A percentile compares a stretch with the other conserved stretches of the same genome.
Conservation (phyloP, 2,329 filamentous ascomycete species). For the Trichophyton rubrum region DNA sequence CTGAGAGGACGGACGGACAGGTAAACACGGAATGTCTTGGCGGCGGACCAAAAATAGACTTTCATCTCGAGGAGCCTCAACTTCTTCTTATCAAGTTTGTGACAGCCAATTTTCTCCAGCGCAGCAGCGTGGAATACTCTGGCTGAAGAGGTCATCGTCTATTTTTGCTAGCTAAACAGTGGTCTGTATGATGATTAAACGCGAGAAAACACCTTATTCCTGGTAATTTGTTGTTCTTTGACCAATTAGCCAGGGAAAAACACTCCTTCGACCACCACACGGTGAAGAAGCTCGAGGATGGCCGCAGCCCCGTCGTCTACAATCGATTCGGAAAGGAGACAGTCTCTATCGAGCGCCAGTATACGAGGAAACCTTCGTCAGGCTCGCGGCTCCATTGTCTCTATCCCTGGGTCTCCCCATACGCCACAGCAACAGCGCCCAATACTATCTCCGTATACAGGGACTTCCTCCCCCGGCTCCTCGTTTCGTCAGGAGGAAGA, state of each 20-base stretch:
- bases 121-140: not conserved
- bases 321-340: constrained; percentile 18
- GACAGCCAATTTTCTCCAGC: not conserved
- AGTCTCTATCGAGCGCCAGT: constrained; percentile 14
- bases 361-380: constrained; percentile 22
- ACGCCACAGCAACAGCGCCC: constrained; percentile 43
- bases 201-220: not conserved
- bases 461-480: constrained; percentile 46
- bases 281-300: not conserved
- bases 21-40: not conserved
- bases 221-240: not conserved
- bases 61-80: not conserved
- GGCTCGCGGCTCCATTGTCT: constrained; percentile 7
- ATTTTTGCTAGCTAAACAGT: not conserved
- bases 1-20: not conserved
- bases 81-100: not conserved
- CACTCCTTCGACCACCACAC: not conserved
- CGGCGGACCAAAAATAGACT: not conserved
- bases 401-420: constrained; percentile 38
- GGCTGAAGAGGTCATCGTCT: not conserved
- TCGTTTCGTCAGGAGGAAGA: constrained; percentile 66
- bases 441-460: constrained; percentile 40
- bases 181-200: not conserved
- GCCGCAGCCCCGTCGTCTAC: constrained; percentile 11
- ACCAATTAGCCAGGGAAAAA: not conserved